phyloP scores from a whole-genome alignment of 495 filamentous ascomycete species.

The Neurospora hispaniola region DNA sequence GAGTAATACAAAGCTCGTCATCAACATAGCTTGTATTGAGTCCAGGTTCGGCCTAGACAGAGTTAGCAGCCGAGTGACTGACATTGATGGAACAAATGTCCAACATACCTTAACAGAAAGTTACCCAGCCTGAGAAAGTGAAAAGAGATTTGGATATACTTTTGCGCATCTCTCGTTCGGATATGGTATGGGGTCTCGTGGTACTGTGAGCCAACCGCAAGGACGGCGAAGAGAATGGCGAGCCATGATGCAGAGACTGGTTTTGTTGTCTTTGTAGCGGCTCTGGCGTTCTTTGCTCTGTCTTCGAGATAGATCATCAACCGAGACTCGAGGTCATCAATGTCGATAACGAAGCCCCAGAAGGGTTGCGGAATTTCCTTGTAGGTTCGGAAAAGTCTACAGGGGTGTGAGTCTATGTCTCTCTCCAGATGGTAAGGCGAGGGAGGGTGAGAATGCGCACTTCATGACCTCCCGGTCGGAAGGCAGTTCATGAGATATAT shows the following conservation, averaged over 20 bases:
- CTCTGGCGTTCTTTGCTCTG: slow-evolving; percentile 43
- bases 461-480: slow-evolving; percentile 52
- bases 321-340: slow-evolving; percentile 53
- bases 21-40: slow-evolving; percentile 45
- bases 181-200: slow-evolving; percentile 53
- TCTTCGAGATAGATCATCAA: slow-evolving; percentile 58
- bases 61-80: neutral
- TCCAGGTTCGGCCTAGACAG: slow-evolving; percentile 40
- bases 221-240: slow-evolving; percentile 64
- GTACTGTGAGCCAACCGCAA: slow-evolving; percentile 75
- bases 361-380: slow-evolving; percentile 67
- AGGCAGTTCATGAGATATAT: slow-evolving; percentile 57
- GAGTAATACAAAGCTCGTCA: slow-evolving; percentile 43
- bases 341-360: slow-evolving; percentile 68
- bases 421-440: neutral
- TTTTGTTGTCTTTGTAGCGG: slow-evolving; percentile 36
- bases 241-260: slow-evolving; percentile 57
- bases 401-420: neutral
- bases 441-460: slow-evolving; percentile 16
- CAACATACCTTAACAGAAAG: slow-evolving; percentile 36
- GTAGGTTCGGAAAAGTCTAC: slow-evolving; percentile 61
- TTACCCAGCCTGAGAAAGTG: slow-evolving; percentile 45
- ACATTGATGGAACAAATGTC: neutral
- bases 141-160: slow-evolving; percentile 46
- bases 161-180: slow-evolving; percentile 41